Conservation (phyloP, 345 rosid genomes). For the Adansonia digitata region DNA sequence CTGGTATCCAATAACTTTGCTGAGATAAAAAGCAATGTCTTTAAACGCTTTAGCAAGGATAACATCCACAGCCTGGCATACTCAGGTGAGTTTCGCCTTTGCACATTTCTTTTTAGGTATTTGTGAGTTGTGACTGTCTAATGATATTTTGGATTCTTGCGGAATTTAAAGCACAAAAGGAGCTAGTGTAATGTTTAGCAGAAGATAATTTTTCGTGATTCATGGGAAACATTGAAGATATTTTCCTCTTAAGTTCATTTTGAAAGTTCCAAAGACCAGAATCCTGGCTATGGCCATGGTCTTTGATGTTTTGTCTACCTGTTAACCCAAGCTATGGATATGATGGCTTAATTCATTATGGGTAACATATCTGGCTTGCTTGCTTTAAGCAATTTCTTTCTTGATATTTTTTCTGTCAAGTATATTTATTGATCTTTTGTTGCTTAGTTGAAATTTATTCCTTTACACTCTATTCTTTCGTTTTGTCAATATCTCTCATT, state of each 20-base stretch:
- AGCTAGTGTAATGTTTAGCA: neutral
- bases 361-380: neutral
- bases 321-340: too few species aligned
- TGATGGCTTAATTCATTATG: neutral
- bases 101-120: slow-evolving; percentile 5
- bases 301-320: neutral
- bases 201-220: neutral
- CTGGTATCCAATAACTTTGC: slow-evolving; percentile 97
- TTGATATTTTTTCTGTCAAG: neutral
- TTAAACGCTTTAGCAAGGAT: slow-evolving; percentile 92
- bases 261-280: neutral
- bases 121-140: neutral
- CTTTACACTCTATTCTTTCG: neutral
- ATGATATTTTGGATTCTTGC: neutral
- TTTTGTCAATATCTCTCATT: neutral
- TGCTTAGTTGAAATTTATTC: neutral
- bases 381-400: neutral
- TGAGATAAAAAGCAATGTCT: slow-evolving; percentile 93
- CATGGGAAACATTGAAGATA: neutral
- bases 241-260: neutral
- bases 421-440: neutral
- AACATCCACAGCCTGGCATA: slow-evolving; percentile 80
- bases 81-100: slow-evolving; percentile 50
- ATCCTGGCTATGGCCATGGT: slow-evolving; percentile 1
- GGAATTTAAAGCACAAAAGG: neutral